These are phyloP conservation scores for Physcomitrellopsis africana DNA, from an alignment of 225 moss, liverwort and hornwort species.

Conservation along the genomic window DNA sequence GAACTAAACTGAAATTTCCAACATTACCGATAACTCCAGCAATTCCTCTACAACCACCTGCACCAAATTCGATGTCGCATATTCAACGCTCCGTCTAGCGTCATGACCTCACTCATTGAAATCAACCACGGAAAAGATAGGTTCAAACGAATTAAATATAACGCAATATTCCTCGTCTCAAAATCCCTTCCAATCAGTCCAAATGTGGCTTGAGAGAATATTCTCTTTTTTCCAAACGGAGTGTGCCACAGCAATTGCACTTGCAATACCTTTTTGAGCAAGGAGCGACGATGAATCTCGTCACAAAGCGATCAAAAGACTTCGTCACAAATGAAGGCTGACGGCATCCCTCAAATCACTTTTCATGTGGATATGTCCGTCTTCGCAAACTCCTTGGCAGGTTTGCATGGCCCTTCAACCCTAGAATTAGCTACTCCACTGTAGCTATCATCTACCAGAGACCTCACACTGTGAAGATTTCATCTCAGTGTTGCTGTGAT, in stretches of 20 bases:
- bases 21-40: background rate
- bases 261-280: background rate
- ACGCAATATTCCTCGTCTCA: background rate
- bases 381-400: background rate
- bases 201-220: background rate
- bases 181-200: no score
- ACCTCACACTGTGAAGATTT: slow-evolving; percentile 1
- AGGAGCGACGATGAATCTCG: background rate
- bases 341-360: background rate
- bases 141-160: background rate
- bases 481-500: slow-evolving; percentile 24
- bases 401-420: no score
- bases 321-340: background rate
- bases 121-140: background rate
- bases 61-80: background rate
- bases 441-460: background rate
- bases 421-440: no score
- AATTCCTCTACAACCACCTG: background rate
- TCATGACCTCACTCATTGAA: background rate
- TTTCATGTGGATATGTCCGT: background rate
- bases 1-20: no score
- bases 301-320: background rate
- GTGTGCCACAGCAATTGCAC: background rate
- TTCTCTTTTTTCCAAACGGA: background rate
- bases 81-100: background rate